Evolutionary conservation across 352 stramenopile genomes (phyloP), one percentile per base, ranked within the genome.

Genomic region (Thraustochytrium striatum): DNA sequence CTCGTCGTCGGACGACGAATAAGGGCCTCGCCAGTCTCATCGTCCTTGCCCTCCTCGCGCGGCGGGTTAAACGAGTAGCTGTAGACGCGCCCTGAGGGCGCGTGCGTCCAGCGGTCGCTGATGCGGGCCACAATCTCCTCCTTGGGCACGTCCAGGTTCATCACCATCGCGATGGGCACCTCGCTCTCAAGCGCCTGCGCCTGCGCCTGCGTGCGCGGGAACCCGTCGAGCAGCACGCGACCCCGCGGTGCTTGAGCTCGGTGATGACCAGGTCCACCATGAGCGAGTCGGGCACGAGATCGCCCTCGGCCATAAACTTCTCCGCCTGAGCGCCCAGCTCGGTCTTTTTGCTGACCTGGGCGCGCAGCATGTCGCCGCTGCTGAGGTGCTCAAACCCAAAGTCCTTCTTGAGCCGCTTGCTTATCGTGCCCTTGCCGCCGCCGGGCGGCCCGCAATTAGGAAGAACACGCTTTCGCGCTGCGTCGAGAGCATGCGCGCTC

Each of bases 101-200:
- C 83, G 78, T 94, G 89, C 53, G 93, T 91, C 89, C 90, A 94
- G 75, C 86, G 79, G 81, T 97, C 94, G 38, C 91, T 90, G 75
- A 98, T 96, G 43, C 95, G 87, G 69, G 94, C 85, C 1, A 98
- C 87, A 65, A 98, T 97, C 44, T 93, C 91, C 28, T 96, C 89
- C 30, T 96, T 91, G 0, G 94, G 93, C 53, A 98, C 92, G 70
- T 97, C 92, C 0, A 98, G 86, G 72, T 96, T 90, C 11, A 98
- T 87, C 41, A 98, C 93, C 33, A 92, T 86, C 82, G 98, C 93
- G 0, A 97, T 91, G 36, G 93, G 78, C 32, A 96, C 90, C 83
- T 89, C 81, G 41, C 87, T 72, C 80, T 92, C 88, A 0, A 95
- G 82, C 53, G 86, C 84, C 44, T 86, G n/a, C 7, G 84, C 82